A percentile compares a stretch with the other conserved stretches of the same genome.
phyloP scores from a whole-genome alignment of 1,284 basidiomycete genomes.

The Puccinia novopanici region DNA sequence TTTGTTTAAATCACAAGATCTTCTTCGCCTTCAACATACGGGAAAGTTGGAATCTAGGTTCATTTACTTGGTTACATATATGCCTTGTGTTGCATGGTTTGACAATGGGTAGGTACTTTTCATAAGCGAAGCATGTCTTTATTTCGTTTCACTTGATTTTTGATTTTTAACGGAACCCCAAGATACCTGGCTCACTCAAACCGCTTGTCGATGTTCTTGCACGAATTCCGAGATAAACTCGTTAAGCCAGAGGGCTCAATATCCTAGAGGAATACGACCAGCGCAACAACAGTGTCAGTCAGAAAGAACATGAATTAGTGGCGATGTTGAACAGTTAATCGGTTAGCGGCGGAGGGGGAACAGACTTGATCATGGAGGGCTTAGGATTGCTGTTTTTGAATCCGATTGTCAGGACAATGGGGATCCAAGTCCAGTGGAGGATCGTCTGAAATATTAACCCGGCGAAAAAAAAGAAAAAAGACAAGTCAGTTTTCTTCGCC shows the following conservation, averaged over 20 bases:
- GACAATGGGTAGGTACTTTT: too few relatives aligned
- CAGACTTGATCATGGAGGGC: constrained; percentile 28
- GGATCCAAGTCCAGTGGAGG: constrained; percentile 36
- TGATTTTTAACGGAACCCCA: not conserved
- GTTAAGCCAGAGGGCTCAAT: constrained; percentile 12
- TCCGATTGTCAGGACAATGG: constrained; percentile 30
- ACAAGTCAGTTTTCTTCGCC: not conserved
- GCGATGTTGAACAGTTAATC: not conserved
- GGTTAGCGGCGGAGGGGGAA: not conserved
- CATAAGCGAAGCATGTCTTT: too few relatives aligned
- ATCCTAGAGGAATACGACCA: not conserved
- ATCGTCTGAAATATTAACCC: constrained; percentile 11
- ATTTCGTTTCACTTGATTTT: not conserved
- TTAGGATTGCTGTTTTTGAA: constrained; percentile 37
- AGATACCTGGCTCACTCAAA: not conserved
- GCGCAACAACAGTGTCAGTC: not conserved
- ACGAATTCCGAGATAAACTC: not conserved
- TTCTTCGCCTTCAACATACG: too few relatives aligned
- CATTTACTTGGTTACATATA: too few relatives aligned
- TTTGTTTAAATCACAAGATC: too few relatives aligned
- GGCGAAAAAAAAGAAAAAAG: not conserved
- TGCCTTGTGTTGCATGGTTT: too few relatives aligned
- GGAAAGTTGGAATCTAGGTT: too few relatives aligned
- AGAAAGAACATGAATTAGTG: not conserved
- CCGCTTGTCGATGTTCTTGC: not conserved